Evolutionary conservation across 768 basidiomycete species (phyloP).

Genomic region (Lactarius sanguifluus): DNA sequence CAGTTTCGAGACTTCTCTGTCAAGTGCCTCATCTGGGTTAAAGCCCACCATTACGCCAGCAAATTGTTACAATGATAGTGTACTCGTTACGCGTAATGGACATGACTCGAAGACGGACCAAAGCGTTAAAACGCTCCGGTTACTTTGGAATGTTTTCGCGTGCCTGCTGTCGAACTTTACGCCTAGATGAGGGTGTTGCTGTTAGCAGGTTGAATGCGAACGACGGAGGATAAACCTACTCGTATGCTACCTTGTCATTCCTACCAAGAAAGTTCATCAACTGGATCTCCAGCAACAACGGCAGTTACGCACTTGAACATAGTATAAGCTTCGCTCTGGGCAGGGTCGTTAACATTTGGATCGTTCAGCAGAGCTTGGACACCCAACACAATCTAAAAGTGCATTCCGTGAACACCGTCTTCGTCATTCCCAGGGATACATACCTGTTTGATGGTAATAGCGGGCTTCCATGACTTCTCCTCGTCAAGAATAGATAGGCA

Average conservation of each 20-base stretch:
- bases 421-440: slow-evolving; percentile 22
- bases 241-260: slow-evolving; percentile 92
- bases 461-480: slow-evolving; percentile 98
- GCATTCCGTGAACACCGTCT: slow-evolving; percentile 1
- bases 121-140: slow-evolving; percentile 4
- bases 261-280: slow-evolving; percentile 41
- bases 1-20: not conserved
- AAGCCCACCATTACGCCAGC: slow-evolving; percentile 18
- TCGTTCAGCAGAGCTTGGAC: slow-evolving; percentile 95
- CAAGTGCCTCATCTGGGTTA: not conserved
- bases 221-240: slow-evolving; percentile 51
- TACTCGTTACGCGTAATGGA: slow-evolving; percentile 20
- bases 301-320: slow-evolving; percentile 87
- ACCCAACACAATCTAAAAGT: slow-evolving; percentile 80
- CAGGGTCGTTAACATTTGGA: slow-evolving; percentile 96
- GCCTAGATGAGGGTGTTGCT: slow-evolving; percentile 43
- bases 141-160: slow-evolving; percentile 89
- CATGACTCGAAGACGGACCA: slow-evolving; percentile 20
- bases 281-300: not conserved
- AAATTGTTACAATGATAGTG: slow-evolving; percentile 20
- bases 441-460: slow-evolving; percentile 98
- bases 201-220: slow-evolving; percentile 7
- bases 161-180: slow-evolving; percentile 81
- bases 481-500: slow-evolving; percentile 98
- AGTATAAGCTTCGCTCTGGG: slow-evolving; percentile 97